Evolutionary conservation across 768 basidiomycete genomes (phyloP), one percentile per base, ranked within the genome.

Genomic region (Clavulina sp.): DNA sequence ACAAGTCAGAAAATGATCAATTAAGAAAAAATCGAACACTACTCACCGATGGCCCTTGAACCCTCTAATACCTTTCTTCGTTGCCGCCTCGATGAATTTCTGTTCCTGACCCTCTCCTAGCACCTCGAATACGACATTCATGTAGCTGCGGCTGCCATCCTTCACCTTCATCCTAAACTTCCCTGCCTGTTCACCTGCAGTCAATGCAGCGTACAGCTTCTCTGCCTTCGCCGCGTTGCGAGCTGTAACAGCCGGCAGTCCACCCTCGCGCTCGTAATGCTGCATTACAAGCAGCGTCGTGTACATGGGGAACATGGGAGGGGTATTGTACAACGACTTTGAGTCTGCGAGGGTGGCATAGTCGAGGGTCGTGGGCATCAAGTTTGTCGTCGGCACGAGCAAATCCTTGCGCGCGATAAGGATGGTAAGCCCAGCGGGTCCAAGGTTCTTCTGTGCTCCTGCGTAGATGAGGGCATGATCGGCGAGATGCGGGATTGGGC

Each of bases 381-480:
- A 9, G 13, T 13, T 13, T 9, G 26, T 9, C 9, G 43, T 16
- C 13, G 80, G 78, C 61, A 92, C 88, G 61, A 96, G 70, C 63
- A 92, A 82, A 67, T 95, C 91, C 54, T 93, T 78, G n/a, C 86
- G 77, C 21, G 96, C 86, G 67, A 99, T 95, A 59, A 92, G 69
- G 64, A 99, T 76, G 13, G 88, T 89, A 23, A 95, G 69, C 1
- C 95, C 95, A 0, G 95, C 81, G 2, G 95, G 95, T 5, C 93
- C 92, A 48, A 97, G 69, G 65, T 99, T 99, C 72, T 99, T 99
- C 68, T 99, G 95, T 23, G 84, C 95, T 44, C 95, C 95, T 4
- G 92, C 95, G 63, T 81, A 97, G 60, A 99, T 83, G 61, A 97
- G 72, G 3, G 89, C 92, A 64, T 96, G 91, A 64, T 85, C 84